phyloP scores from a whole-genome alignment of 2,329 filamentous ascomycete genomes.

The Alternaria brassicicola region DNA sequence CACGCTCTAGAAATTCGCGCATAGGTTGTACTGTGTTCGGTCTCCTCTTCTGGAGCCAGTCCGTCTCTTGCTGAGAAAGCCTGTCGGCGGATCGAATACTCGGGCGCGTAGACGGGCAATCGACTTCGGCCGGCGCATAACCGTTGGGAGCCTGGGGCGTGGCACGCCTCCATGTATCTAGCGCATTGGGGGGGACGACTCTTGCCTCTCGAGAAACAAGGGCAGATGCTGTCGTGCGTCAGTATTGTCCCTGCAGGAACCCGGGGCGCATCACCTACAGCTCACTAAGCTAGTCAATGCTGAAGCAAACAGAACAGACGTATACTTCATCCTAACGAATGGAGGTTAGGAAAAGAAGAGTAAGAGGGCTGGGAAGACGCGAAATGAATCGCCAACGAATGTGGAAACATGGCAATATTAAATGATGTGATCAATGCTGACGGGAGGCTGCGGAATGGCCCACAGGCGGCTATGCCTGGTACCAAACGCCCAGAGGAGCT shows the following conservation, averaged over 20 bases:
- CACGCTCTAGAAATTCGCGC: constrained; percentile 71
- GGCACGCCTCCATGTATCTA: constrained; percentile 49
- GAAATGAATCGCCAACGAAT: constrained; percentile 9
- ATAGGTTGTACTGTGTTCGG: constrained; percentile 77
- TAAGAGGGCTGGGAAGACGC: background rate
- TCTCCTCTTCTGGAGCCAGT: constrained; percentile 75
- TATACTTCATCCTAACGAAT: constrained; percentile 36
- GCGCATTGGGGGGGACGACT: constrained; percentile 22
- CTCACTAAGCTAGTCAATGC: constrained; percentile 36
- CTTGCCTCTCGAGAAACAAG: constrained; percentile 29
- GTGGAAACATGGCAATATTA: constrained; percentile 14
- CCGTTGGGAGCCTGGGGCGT: constrained; percentile 65
- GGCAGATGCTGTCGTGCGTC: constrained; percentile 37
- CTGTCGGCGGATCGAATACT: constrained; percentile 66
- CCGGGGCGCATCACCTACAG: constrained; percentile 28
- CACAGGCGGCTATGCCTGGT: constrained; percentile 18
- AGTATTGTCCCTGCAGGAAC: constrained; percentile 14
- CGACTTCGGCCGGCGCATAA: constrained; percentile 72
- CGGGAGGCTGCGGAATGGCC: constrained; percentile 19
- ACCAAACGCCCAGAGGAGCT: constrained; percentile 14
- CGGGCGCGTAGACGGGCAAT: constrained; percentile 74
- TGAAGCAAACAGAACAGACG: constrained; percentile 35
- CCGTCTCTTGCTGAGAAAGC: constrained; percentile 71
- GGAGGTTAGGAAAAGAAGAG: background rate
- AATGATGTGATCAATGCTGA: constrained; percentile 14